These are phyloP conservation scores for Podaxis rugospora DNA, from an alignment of 768 basidiomycete genomes.

Conservation along the genomic window DNA sequence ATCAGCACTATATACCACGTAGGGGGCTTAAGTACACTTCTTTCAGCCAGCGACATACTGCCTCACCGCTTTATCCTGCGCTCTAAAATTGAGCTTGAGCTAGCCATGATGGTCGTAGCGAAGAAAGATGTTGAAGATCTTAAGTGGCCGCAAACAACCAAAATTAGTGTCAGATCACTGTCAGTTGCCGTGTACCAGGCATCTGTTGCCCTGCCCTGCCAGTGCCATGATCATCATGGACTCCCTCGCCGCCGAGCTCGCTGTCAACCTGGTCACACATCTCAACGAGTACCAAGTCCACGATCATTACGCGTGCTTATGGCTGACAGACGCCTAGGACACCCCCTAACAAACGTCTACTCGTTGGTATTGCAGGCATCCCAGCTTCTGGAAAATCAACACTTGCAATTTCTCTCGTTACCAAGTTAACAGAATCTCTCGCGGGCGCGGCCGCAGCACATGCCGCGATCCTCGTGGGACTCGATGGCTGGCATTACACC, in stretches of 20 bases:
- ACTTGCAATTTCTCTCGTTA: constrained; percentile 55
- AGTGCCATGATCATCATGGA: constrained; percentile 17
- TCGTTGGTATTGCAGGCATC: constrained; percentile 72
- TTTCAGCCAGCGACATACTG: neutral
- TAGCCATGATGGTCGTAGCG: constrained; percentile 20
- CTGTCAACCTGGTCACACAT: constrained; percentile 19
- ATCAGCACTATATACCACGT: constrained; percentile 40
- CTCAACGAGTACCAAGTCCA: constrained; percentile 31
- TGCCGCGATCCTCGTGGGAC: constrained; percentile 62
- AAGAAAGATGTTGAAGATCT: neutral
- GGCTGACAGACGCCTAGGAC: constrained; percentile 23
- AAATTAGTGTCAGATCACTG: neutral
- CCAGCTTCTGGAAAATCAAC: constrained; percentile 90
- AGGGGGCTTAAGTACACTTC: neutral
- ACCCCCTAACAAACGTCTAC: constrained; percentile 39
- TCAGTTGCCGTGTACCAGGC: neutral
- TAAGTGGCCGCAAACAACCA: constrained; percentile 10
- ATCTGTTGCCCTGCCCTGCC: neutral
- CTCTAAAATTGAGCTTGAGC: constrained; percentile 21
- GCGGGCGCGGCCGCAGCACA: constrained; percentile 10
- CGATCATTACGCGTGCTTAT: constrained; percentile 1
- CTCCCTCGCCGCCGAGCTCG: constrained; percentile 18
- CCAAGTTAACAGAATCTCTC: constrained; percentile 45
- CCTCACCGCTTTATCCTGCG: constrained; percentile 40
- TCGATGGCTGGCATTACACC: constrained; percentile 93